Base-by-base conservation (phyloP, 495 filamentous ascomycete species). In the Aspergillus mulundensis region DNA sequence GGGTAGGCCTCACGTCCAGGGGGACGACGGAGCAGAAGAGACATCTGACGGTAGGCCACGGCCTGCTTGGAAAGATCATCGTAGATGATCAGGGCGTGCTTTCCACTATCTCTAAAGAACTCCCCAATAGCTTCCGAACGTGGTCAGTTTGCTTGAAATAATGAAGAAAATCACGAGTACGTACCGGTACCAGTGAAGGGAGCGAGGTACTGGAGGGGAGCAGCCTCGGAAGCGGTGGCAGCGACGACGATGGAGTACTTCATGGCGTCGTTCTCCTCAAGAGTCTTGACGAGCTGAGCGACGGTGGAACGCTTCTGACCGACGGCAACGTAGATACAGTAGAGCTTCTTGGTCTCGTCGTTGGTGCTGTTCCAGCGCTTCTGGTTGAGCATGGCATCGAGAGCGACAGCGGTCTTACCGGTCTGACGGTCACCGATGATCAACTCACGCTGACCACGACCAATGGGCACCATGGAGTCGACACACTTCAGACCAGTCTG, bases 401-500 rank as follows among this genome's bases (percentile, higher is more conserved):
- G 90, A 70, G 91, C 94, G 74, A 98, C 94, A 70, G 94, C 94
- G 72, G 94, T 98, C 88, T 98, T 98, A 79, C 94, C 94, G 64
- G 94, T 98, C 79, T 98, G 94, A 88, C 94, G 95, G 77, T 98
- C 94, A 79, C 94, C 94, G 81, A 98, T 98, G 77, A 98, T 97
- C 81, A 98, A 83, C 81, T 98, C 94, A 90, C 94, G 94, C 82
- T 98, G 94, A 68, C 94, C 94, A 91, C 94, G 94, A 73, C 94
- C 94, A 69, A 98, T 97, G 68, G 94, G 94, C 58, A 98, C 94
- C 94, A 98, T 98, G 72, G 94, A 91, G 76, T 98, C 94, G 83
- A 98, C 84, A 73, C 92, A 95, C 84, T 97, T 98, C 63, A 98
- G 85, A 78, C 94, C 94, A 72, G 94, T 98, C 86, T 98, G 94